These are phyloP conservation scores for Marsdenia floribunda DNA, from an alignment of 257 asterid genomes.

Conservation along the genomic window DNA sequence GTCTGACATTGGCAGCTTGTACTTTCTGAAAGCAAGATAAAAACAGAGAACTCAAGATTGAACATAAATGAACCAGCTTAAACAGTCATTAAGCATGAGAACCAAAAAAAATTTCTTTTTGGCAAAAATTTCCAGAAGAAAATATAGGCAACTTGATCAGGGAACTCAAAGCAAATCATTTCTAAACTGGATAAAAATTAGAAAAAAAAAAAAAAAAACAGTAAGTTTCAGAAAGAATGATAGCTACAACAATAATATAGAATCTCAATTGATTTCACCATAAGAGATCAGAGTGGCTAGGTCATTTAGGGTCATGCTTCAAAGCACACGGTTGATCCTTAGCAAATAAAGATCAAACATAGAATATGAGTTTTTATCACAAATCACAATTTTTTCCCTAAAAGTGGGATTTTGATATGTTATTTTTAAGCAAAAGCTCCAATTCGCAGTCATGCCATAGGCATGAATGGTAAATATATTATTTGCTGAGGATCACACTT, in stretches of 20 bases:
- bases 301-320: neutral
- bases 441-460: no score
- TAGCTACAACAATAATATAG: neutral
- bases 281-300: neutral
- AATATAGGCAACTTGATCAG: neutral
- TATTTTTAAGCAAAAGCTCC: no score
- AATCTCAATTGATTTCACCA: neutral
- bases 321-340: neutral
- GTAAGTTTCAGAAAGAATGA: neutral
- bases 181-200: neutral
- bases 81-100: neutral
- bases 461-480: no score
- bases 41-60: neutral
- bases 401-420: no score
- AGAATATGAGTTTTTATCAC: no score
- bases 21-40: conserved; percentile 59
- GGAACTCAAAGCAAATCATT: neutral
- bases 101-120: no score
- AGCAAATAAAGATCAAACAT: neutral
- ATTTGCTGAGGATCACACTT: no score
- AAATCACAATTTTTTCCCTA: no score
- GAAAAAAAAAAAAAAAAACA: no score
- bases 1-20: conserved; percentile 85
- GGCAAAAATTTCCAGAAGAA: neutral
- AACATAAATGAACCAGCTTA: neutral